Percentiles rank a stretch among this genome's conserved stretches.
Evolutionary conservation across 1,284 basidiomycete genomes (phyloP).

Genomic region (Sporisorium reilianum): DNA sequence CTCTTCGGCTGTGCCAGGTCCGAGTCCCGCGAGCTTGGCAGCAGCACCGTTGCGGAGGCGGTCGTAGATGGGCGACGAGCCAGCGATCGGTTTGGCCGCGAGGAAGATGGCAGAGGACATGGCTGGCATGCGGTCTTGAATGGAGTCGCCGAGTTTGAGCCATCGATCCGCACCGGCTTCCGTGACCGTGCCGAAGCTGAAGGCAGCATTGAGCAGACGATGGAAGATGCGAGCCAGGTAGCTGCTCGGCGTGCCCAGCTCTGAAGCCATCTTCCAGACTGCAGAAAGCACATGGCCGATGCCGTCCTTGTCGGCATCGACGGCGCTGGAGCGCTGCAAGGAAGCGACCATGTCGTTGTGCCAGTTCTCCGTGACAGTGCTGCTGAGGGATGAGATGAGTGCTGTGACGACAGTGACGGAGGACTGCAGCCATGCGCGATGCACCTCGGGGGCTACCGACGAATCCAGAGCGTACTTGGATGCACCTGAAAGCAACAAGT

Average conservation of each 20-base stretch:
- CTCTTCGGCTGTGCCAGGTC: conserved; percentile 75
- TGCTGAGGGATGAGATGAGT: conserved; percentile 42
- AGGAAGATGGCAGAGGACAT: conserved; percentile 47
- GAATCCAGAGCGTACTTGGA: conserved; percentile 41
- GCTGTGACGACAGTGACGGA: conserved; percentile 46
- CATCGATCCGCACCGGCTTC: conserved; percentile 55
- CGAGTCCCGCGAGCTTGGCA: conserved; percentile 80
- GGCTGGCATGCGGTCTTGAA: conserved; percentile 31
- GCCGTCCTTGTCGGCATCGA: conserved; percentile 29
- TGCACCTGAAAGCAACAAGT: conserved; percentile 70
- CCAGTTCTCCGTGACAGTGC: conserved; percentile 41
- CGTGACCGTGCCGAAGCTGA: conserved; percentile 58
- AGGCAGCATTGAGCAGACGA: conserved; percentile 57
- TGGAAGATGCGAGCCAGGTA: conserved; percentile 58
- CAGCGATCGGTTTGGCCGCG: conserved; percentile 44
- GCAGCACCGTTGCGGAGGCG: conserved; percentile 91
- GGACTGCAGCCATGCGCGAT: conserved; percentile 39
- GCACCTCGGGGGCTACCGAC: conserved; percentile 1
- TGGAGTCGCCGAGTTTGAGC: conserved; percentile 54
- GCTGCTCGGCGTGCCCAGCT: conserved; percentile 19
- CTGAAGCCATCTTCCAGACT: conserved; percentile 32
- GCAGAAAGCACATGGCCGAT: conserved; percentile 35
- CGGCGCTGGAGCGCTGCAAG: conserved; percentile 30
- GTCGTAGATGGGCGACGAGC: conserved; percentile 75
- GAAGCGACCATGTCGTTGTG: conserved; percentile 41